Conservation (phyloP, 768 basidiomycete genomes). For the Tulasnella sp. region DNA sequence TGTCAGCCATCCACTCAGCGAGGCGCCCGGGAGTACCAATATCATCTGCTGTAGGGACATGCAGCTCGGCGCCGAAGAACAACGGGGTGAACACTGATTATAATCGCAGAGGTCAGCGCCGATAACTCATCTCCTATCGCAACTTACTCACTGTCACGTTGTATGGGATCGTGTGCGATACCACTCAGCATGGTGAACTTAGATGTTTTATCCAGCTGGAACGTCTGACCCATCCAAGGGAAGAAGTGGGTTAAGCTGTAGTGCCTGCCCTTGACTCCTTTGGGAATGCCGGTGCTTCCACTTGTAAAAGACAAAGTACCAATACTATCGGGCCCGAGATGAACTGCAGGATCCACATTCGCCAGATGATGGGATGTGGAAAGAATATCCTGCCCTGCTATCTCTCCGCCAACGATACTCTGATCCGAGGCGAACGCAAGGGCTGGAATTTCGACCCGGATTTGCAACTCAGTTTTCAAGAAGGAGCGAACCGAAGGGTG, state of each 20-base stretch:
- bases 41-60: conserved; percentile 93
- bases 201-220: conserved; percentile 58
- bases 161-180: conserved; percentile 98
- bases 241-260: conserved; percentile 98
- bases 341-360: conserved; percentile 64
- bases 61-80: conserved; percentile 90
- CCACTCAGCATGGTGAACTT: conserved; percentile 98
- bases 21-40: conserved; percentile 94
- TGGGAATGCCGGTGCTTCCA: conserved; percentile 95
- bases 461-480: conserved; percentile 61
- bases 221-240: conserved; percentile 95
- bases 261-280: conserved; percentile 93
- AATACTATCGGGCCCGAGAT: conserved; percentile 87
- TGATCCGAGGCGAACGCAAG: conserved; percentile 62
- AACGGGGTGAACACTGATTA: conserved; percentile 88
- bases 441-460: conserved; percentile 85
- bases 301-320: conserved; percentile 95
- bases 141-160: conserved; percentile 78
- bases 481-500: conserved; percentile 74
- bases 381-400: conserved; percentile 47
- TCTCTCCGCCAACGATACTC: conserved; percentile 51
- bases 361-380: conserved; percentile 37
- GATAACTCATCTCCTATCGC: conserved; percentile 7
- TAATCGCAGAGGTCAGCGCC: too few species aligned
- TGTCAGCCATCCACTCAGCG: conserved; percentile 96